Base-by-base conservation (phyloP, 1,284 basidiomycete species). In the Bondarzewia mesenterica region DNA sequence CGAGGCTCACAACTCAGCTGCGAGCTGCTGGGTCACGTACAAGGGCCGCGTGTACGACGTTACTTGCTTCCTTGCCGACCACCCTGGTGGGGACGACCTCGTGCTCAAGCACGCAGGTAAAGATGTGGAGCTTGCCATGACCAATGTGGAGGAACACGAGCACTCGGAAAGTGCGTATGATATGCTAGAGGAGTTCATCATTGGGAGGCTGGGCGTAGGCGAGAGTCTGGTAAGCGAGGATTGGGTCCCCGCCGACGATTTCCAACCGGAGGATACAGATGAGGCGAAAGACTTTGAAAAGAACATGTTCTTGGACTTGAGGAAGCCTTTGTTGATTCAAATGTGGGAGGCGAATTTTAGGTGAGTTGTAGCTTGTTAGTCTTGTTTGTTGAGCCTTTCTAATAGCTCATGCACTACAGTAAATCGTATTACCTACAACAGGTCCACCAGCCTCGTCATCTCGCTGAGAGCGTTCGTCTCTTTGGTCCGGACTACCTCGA, bases 381-480 rank as follows among this genome's bases (percentile, higher is more conserved):
- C 7, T 29, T 16, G 41, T 25, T 42, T 22, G 44, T 42, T 37
- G n/a, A n/a, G n/a, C n/a, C n/a, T n/a, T n/a, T n/a, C n/a, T n/a
- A n/a, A n/a, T n/a, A n/a, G n/a, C n/a, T 46, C 40, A 43, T 42
- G 25, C 35, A 37, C 15, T 63, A 46, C 57, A 85, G 86, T 61
- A 99, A 99, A 74, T 82, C 88, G 20, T 99, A 96, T 64, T 99
- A 99, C 66, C 74, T 99, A 46, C 80, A 91, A 61, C 95, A 99
- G 67, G 93, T 99, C 0, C 95, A 99, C 67, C 92, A 95, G 67
- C 90, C 95, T 6, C 83, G 95, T 43, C 96, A 99, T 66, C 66
- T 96, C 46, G 75, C 85, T 25, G 77, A 93, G 42, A 85, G 92
- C 10, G 93, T 93, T 1, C 82, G 89, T 52, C 73, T 99, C 54